These are phyloP conservation scores for Saccharomyces hybrid DNA, from an alignment of 1,139 yeast species.

Conservation along the genomic window DNA sequence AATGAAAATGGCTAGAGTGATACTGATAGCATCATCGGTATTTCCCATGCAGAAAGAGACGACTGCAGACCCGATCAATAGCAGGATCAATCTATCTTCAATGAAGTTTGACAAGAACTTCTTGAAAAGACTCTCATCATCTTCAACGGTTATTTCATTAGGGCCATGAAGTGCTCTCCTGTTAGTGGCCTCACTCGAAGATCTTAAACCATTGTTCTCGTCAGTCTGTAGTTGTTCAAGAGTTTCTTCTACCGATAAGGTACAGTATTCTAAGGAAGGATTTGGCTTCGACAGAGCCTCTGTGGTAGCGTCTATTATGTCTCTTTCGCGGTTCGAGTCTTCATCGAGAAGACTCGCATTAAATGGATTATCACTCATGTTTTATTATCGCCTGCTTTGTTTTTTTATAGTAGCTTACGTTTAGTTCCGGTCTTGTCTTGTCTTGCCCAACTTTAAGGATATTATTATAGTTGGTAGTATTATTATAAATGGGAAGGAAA, in stretches of 20 bases:
- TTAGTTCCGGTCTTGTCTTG: not conserved
- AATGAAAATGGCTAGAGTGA: conserved; percentile 77
- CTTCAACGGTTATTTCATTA: conserved; percentile 25
- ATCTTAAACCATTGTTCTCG: conserved; percentile 48
- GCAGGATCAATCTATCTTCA: conserved; percentile 79
- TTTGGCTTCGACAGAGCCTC: conserved; percentile 27
- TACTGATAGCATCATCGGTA: conserved; percentile 84
- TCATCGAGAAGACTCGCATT: conserved; percentile 19
- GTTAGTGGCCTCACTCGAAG: conserved; percentile 59
- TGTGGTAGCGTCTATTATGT: conserved; percentile 12
- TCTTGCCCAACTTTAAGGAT: not conserved
- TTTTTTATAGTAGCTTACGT: not conserved
- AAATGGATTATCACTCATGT: conserved; percentile 30
- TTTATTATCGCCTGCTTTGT: not conserved
- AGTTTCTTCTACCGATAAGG: conserved; percentile 54
- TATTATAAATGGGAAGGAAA: not conserved
- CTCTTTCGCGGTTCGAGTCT: conserved; percentile 5
- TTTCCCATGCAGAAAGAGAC: conserved; percentile 86
- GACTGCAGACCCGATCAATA: conserved; percentile 80
- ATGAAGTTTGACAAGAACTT: conserved; percentile 74
- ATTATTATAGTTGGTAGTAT: not conserved
- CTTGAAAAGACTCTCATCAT: conserved; percentile 41
- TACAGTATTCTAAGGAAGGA: conserved; percentile 41
- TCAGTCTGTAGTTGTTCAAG: conserved; percentile 57
- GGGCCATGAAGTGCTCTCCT: conserved; percentile 68